A percentile compares a stretch with the other conserved stretches of the same genome.
phyloP scores from a whole-genome alignment of 345 rosid genomes.

The Hibiscus syriacus region DNA sequence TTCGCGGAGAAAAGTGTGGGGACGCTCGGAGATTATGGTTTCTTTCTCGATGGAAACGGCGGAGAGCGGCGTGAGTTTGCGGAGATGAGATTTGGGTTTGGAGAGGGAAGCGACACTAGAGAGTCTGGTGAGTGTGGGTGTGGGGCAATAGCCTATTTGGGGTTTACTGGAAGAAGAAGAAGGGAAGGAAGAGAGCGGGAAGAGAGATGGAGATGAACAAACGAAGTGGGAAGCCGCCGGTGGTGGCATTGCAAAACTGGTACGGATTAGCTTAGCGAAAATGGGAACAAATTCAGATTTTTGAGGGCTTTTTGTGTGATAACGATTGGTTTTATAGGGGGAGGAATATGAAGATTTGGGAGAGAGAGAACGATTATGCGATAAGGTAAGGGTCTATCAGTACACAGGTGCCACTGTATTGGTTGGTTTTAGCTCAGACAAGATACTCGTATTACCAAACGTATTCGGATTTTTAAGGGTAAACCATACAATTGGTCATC shows the following conservation, averaged over 20 bases:
- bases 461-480: background rate
- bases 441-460: background rate
- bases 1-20: conserved; percentile 66
- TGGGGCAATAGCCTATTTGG: background rate
- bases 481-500: no score
- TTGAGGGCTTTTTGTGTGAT: background rate
- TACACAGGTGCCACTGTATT: background rate
- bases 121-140: background rate
- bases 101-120: background rate
- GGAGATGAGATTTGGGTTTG: conserved; percentile 3
- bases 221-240: background rate
- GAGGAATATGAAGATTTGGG: background rate
- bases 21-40: conserved; percentile 56
- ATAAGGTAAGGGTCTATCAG: background rate
- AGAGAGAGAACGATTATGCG: background rate
- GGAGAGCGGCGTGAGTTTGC: conserved; percentile 15
- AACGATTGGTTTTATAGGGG: background rate
- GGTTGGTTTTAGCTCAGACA: background rate
- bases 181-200: conserved; percentile 2
- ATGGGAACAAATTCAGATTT: background rate
- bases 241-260: background rate
- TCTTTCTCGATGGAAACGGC: conserved; percentile 68
- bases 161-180: background rate
- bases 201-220: conserved; percentile 4
- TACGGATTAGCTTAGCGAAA: no score